Evolutionary conservation across 805 yeast genomes (phyloP).

Genomic region (Spathaspora arborariae): DNA sequence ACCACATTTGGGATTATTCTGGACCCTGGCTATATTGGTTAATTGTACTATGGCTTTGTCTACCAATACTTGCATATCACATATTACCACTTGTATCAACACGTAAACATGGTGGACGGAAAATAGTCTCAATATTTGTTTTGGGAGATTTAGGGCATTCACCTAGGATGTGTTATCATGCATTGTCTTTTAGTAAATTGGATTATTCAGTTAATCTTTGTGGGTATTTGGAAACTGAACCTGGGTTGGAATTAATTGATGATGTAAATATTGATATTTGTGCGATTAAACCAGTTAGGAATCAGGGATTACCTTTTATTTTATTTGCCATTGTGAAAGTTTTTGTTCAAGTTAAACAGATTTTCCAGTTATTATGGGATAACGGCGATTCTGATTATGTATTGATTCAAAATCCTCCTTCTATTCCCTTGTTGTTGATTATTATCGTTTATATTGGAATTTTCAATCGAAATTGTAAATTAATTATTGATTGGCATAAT

Average conservation of each 20-base stretch:
- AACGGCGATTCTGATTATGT: constrained; percentile 64
- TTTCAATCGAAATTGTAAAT: constrained; percentile 49
- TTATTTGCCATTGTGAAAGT: constrained; percentile 60
- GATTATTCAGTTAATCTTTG: constrained; percentile 79
- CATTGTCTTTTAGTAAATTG: constrained; percentile 61
- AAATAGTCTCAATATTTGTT: constrained; percentile 63
- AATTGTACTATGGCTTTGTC: constrained; percentile 40
- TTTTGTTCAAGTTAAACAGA: constrained; percentile 45
- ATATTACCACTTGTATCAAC: constrained; percentile 34
- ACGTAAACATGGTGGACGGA: constrained; percentile 17
- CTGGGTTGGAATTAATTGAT: constrained; percentile 49
- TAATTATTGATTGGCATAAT: constrained; percentile 96
- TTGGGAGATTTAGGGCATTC: constrained; percentile 94
- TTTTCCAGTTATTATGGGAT: constrained; percentile 47
- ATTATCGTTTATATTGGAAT: constrained; percentile 50
- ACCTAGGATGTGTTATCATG: constrained; percentile 92
- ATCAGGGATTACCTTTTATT: constrained; percentile 48
- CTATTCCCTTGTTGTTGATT: constrained; percentile 74
- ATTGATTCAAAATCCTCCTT: constrained; percentile 89
- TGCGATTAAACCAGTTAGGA: constrained; percentile 40
- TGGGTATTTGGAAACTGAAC: constrained; percentile 67
- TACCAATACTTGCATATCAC: constrained; percentile 43
- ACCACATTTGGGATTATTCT: constrained; percentile 17
- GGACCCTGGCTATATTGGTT: constrained; percentile 44
- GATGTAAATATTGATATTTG: constrained; percentile 51